Base-by-base conservation (phyloP, 306 rosid genomes). In the Begonia masoniana region DNA sequence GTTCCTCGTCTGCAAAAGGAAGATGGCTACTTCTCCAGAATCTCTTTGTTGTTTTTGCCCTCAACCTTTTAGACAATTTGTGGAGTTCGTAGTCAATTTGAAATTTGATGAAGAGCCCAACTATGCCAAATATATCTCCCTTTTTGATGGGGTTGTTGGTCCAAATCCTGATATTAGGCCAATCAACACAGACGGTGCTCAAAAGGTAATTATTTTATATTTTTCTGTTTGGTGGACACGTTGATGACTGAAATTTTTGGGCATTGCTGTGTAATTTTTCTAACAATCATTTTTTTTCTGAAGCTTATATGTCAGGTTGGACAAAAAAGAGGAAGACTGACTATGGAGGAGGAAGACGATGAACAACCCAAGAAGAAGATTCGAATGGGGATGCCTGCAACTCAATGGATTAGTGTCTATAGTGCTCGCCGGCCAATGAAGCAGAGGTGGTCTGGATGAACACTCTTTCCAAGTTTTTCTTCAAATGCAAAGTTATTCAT, bases 31-130 rank as follows among this genome's bases (percentile, higher is more conserved):
- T 39, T 57, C 94, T 67, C 78, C 96, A 21, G 96, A 87, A 39
- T 57, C 46, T 36, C 61, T 87, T 49, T 81, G 96, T 54, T 70
- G 73, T 73, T 73, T 76, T 58, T 87, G 87, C 64, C 96, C 96
- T 46, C 91, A 64, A 47, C 94, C 96, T 64, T 87, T 87, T 74
- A 75, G 82, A 63, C 72, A 63, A 61, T 87, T 81, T 74, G 84
- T 83, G 19, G 96, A 87, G 57, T 74, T 74, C 67, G 85, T 83
- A 15, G 94, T 81, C 65, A 81, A 67, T 72, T 68, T 83, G 72
- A 83, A 77, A 71, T 87, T 78, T 68, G 96, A 87, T 43, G 96
- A 87, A 81, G 94, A 87, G 59, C 96, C 96, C 15, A 81, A 78
- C 69, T 87, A 87, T 49, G 84, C 96, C 7, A 87, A 78, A 73